Conservation (phyloP, 306 rosid genomes). For the Luffa aegyptiaca region DNA sequence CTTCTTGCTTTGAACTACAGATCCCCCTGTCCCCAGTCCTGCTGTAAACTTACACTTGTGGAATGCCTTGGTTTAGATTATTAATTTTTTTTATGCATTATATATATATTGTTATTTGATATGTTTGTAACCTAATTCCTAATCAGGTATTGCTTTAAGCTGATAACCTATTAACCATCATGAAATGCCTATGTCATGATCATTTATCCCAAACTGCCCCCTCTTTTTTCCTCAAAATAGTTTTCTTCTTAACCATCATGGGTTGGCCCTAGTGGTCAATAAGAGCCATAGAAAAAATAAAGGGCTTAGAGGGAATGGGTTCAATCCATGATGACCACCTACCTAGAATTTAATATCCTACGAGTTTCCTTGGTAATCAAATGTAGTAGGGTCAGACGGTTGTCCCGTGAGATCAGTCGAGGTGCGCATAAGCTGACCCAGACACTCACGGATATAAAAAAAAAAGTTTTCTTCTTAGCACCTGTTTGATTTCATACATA, state of each 20-base stretch:
- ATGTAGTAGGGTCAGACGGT: too few relatives aligned
- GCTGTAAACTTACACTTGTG: background rate
- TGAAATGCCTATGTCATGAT: background rate
- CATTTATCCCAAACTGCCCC: background rate
- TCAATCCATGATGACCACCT: too few relatives aligned
- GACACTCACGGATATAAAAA: too few relatives aligned
- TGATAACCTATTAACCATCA: background rate
- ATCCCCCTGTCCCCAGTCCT: background rate
- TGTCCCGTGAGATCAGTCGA: too few relatives aligned
- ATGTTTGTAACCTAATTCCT: background rate
- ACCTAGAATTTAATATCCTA: too few relatives aligned
- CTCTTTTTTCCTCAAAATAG: background rate
- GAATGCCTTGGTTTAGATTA: background rate
- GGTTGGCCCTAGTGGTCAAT: too few relatives aligned
- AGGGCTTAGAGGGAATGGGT: too few relatives aligned
- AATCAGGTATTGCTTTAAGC: background rate
- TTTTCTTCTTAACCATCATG: background rate
- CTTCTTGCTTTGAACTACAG: slow-evolving; percentile 1
- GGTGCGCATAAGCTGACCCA: too few relatives aligned
- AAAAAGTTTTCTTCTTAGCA: background rate
- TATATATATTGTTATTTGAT: background rate
- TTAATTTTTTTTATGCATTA: background rate
- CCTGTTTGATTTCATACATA: background rate
- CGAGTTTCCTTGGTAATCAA: too few relatives aligned
- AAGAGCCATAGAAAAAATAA: too few relatives aligned